A percentile compares a stretch with the other conserved stretches of the same genome.
Evolutionary conservation across 1,139 yeast species (phyloP).

Genomic region (Ogataea hybrid): DNA sequence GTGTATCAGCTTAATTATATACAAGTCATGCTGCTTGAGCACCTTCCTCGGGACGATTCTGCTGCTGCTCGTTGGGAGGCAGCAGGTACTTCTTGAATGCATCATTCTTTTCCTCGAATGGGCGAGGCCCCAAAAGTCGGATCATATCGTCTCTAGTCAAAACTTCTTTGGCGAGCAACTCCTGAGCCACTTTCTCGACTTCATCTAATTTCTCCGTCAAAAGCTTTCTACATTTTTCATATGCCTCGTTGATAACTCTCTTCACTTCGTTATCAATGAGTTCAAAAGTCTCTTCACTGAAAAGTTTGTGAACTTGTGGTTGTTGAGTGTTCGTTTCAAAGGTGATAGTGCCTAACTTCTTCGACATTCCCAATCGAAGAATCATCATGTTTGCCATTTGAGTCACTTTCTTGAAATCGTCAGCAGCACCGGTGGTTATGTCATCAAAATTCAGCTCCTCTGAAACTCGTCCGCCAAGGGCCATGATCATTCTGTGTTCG

Average conservation of each 20-base stretch:
- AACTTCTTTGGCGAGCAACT: conserved; percentile 77
- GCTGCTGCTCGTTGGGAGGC: conserved; percentile 16
- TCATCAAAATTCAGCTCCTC: conserved; percentile 88
- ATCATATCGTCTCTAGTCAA: conserved; percentile 91
- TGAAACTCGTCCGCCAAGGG: conserved; percentile 93
- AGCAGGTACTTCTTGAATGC: conserved; percentile 82
- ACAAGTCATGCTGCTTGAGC: conserved; percentile 18
- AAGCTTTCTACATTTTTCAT: conserved; percentile 63
- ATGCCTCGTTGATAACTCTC: conserved; percentile 76
- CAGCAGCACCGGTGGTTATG: conserved; percentile 94
- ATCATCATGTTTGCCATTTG: conserved; percentile 94
- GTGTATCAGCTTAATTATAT: conserved; percentile 3
- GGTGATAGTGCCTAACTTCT: conserved; percentile 76
- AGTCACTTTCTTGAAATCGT: conserved; percentile 96
- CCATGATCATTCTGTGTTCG: conserved; percentile 91
- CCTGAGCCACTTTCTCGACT: conserved; percentile 85
- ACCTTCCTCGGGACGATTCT: conserved; percentile 22
- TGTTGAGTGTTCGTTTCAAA: conserved; percentile 42
- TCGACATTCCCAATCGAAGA: conserved; percentile 86
- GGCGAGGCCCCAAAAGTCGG: conserved; percentile 80
- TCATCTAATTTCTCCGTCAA: conserved; percentile 66
- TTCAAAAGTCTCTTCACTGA: conserved; percentile 81
- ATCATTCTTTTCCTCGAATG: conserved; percentile 86
- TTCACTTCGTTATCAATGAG: conserved; percentile 82
- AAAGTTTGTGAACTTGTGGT: conserved; percentile 67